Evolutionary conservation across 2,329 filamentous ascomycete species (phyloP), one percentile per base, ranked within the genome.

Genomic region (Graphiopsis chlorocephala): DNA sequence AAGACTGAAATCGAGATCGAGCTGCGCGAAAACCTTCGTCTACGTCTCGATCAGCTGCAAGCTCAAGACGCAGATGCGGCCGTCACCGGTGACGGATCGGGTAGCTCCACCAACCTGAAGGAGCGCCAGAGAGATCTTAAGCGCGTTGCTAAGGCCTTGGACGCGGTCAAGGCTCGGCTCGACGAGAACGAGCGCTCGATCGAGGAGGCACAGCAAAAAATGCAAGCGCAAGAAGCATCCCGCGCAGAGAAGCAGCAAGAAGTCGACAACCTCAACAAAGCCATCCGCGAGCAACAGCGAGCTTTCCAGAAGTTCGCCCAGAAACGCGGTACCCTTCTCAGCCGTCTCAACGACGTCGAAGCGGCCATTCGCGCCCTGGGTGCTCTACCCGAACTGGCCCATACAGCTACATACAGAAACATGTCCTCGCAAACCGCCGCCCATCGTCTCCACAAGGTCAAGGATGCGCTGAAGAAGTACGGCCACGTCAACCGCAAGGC

Each of bases 401-500:
- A 97, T 75, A 91, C 91, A 69, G 95, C 93, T 73, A 71, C 70
- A 10, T 99, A 96, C 76, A 88, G 91, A 73, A 90, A 89, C 70
- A 90, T 92, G 77, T 90, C 92, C 70, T 88, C 89, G 28, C 91
- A 93, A 68, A 86, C 75, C 70, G 78, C 74, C 62, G 83, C 84
- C 61, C 85, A 85, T 73, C 88, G 89, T 64, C 86, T 98, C 26
- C 93, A 95, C 79, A 96, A 93, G 74, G 92, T 94, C 73, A 96
- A 96, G 68, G 92, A 97, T 71, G 88, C 91, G 0, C 83, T 98
- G 63, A 98, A 98, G 81, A 97, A 97, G 76, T 98, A 95, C 80
- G 92, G 93, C 63, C 92, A 97, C 73, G 93, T 99, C 80, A 99
- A 99, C 85, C 99, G 98, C 81, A 98, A 99, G 80, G 95, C 95